Percentiles rank a stretch among this genome's conserved stretches.
Evolutionary conservation across 306 rosid species (phyloP).

Genomic region (Argentina anserina): DNA sequence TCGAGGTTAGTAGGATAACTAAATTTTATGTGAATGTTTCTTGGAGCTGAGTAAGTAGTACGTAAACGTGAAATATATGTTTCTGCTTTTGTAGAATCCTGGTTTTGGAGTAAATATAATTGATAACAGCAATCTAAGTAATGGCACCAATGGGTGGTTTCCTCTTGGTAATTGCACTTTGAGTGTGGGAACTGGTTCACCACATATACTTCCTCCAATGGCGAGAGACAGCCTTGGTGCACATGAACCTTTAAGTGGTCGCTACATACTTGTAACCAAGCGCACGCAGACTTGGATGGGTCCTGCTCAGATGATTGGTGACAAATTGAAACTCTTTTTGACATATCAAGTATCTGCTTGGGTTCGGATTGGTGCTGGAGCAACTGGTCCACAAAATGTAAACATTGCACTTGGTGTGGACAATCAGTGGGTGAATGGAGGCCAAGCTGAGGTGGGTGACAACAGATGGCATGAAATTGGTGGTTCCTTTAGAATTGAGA

Average conservation of each 20-base stretch:
- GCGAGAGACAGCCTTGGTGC: slow-evolving; percentile 91
- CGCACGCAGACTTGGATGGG: slow-evolving; percentile 98
- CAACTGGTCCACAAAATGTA: slow-evolving; percentile 66
- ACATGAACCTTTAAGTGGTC: slow-evolving; percentile 67
- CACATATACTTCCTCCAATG: slow-evolving; percentile 83
- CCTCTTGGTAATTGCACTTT: slow-evolving; percentile 82
- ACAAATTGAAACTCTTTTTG: slow-evolving; percentile 66
- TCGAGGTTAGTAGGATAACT: slow-evolving; percentile 48
- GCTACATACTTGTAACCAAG: slow-evolving; percentile 62
- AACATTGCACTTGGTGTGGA: slow-evolving; percentile 76
- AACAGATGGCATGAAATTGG: slow-evolving; percentile 86
- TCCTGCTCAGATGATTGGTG: slow-evolving; percentile 84
- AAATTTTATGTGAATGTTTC: slow-evolving; percentile 7
- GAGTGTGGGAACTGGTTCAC: slow-evolving; percentile 72
- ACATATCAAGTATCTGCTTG: slow-evolving; percentile 95
- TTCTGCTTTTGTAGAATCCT: slow-evolving; percentile 48
- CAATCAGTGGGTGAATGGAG: slow-evolving; percentile 89
- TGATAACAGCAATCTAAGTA: slow-evolving; percentile 63
- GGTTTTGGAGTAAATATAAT: slow-evolving; percentile 72
- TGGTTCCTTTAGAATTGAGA: slow-evolving; percentile 90
- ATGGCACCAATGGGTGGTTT: slow-evolving; percentile 77
- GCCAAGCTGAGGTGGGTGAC: slow-evolving; percentile 56
- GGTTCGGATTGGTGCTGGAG: slow-evolving; percentile 67
- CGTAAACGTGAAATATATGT: slow-evolving; percentile 14
- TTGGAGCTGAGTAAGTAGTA: slow-evolving; percentile 6